Base-by-base conservation (phyloP, 306 rosid genomes). In the Castanea mollissima region DNA sequence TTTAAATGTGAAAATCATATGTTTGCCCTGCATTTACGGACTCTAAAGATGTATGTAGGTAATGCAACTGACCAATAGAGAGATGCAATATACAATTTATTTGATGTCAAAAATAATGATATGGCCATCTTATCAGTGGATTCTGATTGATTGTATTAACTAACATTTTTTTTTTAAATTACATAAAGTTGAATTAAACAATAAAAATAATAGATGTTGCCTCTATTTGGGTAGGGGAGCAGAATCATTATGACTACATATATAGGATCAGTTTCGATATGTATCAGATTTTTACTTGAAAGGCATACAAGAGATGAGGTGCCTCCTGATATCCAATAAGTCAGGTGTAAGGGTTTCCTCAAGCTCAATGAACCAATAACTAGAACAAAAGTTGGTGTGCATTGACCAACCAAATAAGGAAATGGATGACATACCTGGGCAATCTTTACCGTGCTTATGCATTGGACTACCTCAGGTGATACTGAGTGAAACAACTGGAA, bases 361-460 rank as follows among this genome's bases (percentile, higher is more conserved):
- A 58, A 32, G 46, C 46, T 41, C 11, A 41, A 60, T 69, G 34
- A 79, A 51, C 56, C 65, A 49, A 25, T 19, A 57, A 32, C 29
- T 59, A 60, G 49, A 70, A 62, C 27, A n/a, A 73, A 64, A 73
- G 31, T 10, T 34, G 65, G 73, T 19, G 20, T 51, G 20, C 56
- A 83, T 46, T 18, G 55, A 69, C 72, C 54, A 76, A 65, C 20
- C 49, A 70, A 79, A 68, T 34, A 68, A 80, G 80, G 55, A 35
- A 16, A 64, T 32, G 51, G 68, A 54, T 46, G 82, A 51, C 89
- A 54, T 69, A 95, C 99, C 98, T 92, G 99, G 23, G 96, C 97
- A 74, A 95, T 90, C 81, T 92, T 95, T 63, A 95, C 81, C 13
- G 94, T 95, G 81, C 84, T 84, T 64, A 92, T 88, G 87, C 99